A percentile compares a stretch with the other conserved stretches of the same genome.
Conservation (phyloP, 768 basidiomycete species). For the Dendrothele bispora region DNA sequence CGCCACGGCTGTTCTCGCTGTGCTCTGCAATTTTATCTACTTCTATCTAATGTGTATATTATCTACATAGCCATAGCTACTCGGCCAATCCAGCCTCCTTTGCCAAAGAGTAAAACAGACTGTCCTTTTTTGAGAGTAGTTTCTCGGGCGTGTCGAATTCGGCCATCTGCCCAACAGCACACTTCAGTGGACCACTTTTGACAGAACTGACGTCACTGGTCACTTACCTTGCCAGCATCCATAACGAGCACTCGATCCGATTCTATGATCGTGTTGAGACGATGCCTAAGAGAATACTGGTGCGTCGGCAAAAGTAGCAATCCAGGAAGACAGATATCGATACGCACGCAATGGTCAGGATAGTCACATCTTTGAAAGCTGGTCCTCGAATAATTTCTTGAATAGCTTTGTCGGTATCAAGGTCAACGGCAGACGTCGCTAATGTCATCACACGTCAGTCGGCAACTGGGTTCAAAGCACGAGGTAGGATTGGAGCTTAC, state of each 20-base stretch:
- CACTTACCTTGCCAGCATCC: constrained; percentile 66
- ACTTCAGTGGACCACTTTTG: constrained; percentile 4
- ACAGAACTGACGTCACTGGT: background rate
- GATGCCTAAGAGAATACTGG: constrained; percentile 48
- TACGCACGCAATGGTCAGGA: constrained; percentile 82
- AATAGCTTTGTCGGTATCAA: constrained; percentile 87
- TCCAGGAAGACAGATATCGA: background rate
- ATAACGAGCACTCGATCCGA: constrained; percentile 83
- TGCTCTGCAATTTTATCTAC: too few species aligned
- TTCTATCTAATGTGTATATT: too few species aligned
- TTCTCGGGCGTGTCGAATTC: constrained; percentile 75
- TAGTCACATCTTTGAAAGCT: constrained; percentile 76
- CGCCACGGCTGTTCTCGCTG: too few species aligned
- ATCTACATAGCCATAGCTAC: background rate
- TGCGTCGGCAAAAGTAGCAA: background rate
- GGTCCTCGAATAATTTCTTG: constrained; percentile 85
- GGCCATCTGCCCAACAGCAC: constrained; percentile 44
- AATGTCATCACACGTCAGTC: background rate
- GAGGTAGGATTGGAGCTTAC: constrained; percentile 32
- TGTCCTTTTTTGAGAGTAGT: constrained; percentile 57
- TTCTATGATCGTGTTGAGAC: constrained; percentile 81
- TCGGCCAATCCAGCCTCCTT: constrained; percentile 57
- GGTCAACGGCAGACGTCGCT: constrained; percentile 89
- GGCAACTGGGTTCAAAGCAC: background rate
- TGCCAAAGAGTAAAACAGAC: constrained; percentile 63